These are phyloP conservation scores for Acanthamoeba sp. DNA, from an alignment of 208 protist species.

Conservation along the genomic window DNA sequence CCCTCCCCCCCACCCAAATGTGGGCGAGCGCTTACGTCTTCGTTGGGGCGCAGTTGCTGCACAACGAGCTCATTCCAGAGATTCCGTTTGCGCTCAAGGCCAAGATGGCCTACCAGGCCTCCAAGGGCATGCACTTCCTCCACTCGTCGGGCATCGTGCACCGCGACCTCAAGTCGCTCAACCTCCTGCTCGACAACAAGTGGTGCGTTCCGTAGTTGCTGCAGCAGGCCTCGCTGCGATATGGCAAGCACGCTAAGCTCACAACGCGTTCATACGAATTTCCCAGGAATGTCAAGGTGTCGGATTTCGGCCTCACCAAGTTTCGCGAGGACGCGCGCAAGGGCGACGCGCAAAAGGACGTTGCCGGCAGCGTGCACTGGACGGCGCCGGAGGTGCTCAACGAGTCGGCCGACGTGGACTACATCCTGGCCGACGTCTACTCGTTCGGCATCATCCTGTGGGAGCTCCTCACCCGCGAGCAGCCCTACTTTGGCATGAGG, in stretches of 20 bases:
- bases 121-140: conserved; percentile 68
- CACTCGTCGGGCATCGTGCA: conserved; percentile 60
- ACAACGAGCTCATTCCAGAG: conserved; percentile 45
- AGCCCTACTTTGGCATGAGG: too few relatives aligned
- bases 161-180: conserved; percentile 15
- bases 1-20: too few relatives aligned
- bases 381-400: conserved; percentile 38
- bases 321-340: background rate
- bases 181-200: conserved; percentile 33
- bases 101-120: conserved; percentile 35
- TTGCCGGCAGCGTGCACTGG: background rate
- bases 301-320: conserved; percentile 64
- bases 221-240: background rate
- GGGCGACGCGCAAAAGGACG: background rate
- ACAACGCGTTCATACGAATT: background rate
- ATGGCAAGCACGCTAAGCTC: too few relatives aligned
- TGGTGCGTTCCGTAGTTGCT: background rate
- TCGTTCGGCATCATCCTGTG: background rate
- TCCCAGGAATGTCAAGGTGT: conserved; percentile 3
- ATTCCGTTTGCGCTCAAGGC: background rate
- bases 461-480: too few relatives aligned
- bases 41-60: background rate
- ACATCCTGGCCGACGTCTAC: too few relatives aligned
- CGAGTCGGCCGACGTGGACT: too few relatives aligned
- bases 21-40: too few relatives aligned